Conservation (phyloP, 495 filamentous ascomycete species). For the Thozetella sp. region DNA sequence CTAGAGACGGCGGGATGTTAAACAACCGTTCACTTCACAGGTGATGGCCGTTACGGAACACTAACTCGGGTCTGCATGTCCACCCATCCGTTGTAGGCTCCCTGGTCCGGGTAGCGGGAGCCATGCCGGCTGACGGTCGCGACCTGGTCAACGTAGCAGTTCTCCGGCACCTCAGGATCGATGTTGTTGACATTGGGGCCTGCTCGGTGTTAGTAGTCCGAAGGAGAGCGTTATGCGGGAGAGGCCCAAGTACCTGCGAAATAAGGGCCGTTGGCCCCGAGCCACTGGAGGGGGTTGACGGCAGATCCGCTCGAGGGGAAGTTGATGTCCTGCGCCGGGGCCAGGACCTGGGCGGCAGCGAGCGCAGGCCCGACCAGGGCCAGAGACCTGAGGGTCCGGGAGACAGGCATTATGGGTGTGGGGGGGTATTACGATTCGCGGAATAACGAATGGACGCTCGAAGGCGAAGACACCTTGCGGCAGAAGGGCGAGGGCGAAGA, state of each 20-base stretch:
- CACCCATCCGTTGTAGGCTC: constrained; percentile 55
- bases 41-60: background rate
- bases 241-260: constrained; percentile 37
- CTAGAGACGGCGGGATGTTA: constrained; percentile 10
- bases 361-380: background rate
- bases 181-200: constrained; percentile 57
- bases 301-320: constrained; percentile 33
- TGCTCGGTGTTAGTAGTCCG: constrained; percentile 10
- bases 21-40: background rate
- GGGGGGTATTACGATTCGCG: background rate
- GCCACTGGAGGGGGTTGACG: constrained; percentile 41
- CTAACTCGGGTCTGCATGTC: constrained; percentile 42
- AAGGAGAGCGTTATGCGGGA: background rate
- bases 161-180: constrained; percentile 43
- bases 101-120: constrained; percentile 56
- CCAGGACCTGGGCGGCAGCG: constrained; percentile 20
- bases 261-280: constrained; percentile 57
- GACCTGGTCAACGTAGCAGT: constrained; percentile 55
- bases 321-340: constrained; percentile 38
- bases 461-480: background rate
- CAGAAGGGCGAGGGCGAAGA: background rate
- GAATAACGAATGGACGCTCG: background rate
- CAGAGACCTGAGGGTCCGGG: background rate
- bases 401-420: background rate
- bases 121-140: constrained; percentile 58